Evolutionary conservation across 768 basidiomycete species (phyloP).

Genomic region (Trametopsis cervina): DNA sequence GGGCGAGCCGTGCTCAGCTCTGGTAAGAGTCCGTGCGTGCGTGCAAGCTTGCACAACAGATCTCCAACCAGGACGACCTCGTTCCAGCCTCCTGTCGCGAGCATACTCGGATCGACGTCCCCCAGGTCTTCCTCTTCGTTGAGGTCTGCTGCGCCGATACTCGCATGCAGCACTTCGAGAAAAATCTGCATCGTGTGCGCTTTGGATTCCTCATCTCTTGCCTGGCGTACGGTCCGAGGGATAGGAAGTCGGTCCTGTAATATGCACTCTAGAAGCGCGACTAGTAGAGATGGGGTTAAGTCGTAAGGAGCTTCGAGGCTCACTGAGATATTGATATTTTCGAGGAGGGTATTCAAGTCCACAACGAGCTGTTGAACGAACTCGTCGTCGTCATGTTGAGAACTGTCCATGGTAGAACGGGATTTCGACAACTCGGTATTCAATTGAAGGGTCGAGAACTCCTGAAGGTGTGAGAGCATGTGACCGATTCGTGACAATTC

Average conservation of each 20-base stretch:
- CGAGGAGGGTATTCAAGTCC: conserved; percentile 16
- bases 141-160: too few relatives aligned
- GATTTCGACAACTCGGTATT: too few relatives aligned
- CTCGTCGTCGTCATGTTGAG: too few relatives aligned
- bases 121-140: conserved; percentile 62
- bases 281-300: conserved; percentile 64
- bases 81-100: conserved; percentile 59
- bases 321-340: conserved; percentile 25
- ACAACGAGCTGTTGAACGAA: neutral
- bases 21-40: conserved; percentile 31
- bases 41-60: conserved; percentile 65
- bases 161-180: conserved; percentile 63
- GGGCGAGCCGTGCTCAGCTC: conserved; percentile 1
- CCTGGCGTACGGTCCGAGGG: conserved; percentile 26
- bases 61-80: conserved; percentile 63
- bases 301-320: conserved; percentile 35
- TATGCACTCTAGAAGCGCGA: conserved; percentile 63
- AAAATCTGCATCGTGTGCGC: conserved; percentile 69
- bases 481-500: too few relatives aligned
- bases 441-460: too few relatives aligned
- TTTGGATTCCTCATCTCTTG: conserved; percentile 33
- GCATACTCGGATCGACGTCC: conserved; percentile 51
- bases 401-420: too few relatives aligned
- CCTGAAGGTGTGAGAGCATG: too few relatives aligned
- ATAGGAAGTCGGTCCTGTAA: conserved; percentile 49